A percentile compares a stretch with the other conserved stretches of the same genome.
These are phyloP conservation scores for Mollisiaceae sp. DNA, from an alignment of 2,329 filamentous ascomycete genomes.

Conservation along the genomic window DNA sequence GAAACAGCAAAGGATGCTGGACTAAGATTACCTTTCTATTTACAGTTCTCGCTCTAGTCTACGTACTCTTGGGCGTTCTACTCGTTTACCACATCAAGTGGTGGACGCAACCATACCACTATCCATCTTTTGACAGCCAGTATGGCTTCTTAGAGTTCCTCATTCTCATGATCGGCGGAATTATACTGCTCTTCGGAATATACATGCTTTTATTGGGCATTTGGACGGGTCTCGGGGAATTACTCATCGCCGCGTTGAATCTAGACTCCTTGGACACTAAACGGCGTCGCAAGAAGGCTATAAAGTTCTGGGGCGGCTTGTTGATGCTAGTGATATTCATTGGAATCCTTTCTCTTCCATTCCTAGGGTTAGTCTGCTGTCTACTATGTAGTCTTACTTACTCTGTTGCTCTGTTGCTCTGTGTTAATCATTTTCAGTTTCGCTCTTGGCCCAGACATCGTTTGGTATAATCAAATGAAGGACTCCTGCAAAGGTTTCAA, in stretches of 20 bases:
- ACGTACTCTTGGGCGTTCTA: background rate
- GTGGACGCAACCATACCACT: slow-evolving; percentile 21
- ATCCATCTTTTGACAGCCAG: slow-evolving; percentile 1
- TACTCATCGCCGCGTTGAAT: background rate
- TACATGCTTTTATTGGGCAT: background rate
- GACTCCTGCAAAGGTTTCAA: slow-evolving; percentile 32
- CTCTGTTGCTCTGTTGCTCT: background rate
- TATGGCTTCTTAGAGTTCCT: background rate
- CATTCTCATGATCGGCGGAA: background rate
- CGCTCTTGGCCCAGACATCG: slow-evolving; percentile 10
- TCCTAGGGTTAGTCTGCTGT: slow-evolving; percentile 20
- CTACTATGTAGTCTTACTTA: background rate
- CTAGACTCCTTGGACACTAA: background rate
- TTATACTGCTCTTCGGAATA: background rate
- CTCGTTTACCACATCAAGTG: slow-evolving; percentile 13
- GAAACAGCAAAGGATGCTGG: background rate
- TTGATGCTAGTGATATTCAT: background rate
- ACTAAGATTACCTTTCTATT: background rate
- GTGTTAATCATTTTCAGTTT: slow-evolving; percentile 14
- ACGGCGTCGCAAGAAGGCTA: background rate
- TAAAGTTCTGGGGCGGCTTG: background rate
- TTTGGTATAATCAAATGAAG: slow-evolving; percentile 31
- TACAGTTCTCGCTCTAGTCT: background rate
- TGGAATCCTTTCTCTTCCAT: slow-evolving; percentile 3
- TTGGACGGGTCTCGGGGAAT: background rate